Evolutionary conservation across 345 rosid species (phyloP), one percentile per base, ranked within the genome.

Genomic region (Melaleuca quinquenervia): DNA sequence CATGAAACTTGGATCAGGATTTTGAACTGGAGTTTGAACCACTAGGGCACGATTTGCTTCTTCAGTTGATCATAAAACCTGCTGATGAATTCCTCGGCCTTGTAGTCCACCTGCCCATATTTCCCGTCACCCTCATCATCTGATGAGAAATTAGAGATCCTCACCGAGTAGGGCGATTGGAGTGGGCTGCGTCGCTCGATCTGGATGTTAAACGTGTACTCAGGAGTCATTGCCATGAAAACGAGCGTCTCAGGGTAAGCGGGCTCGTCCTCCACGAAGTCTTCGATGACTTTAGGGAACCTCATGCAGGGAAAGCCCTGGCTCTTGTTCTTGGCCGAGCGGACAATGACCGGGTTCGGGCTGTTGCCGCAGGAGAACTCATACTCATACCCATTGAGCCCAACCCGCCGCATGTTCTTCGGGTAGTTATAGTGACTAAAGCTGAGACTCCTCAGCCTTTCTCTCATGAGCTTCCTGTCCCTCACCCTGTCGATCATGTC

Each of bases 311-410:
- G 50, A 50, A 82, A 82, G 82, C 11, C 5, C 12, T 20, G 84
- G 13, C 48, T 70, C 87, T 82, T 86, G 76, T 50, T 86, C 50
- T 14, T 82, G 82, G 58, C 52, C 50, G 20, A 24, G 16, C 36
- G 80, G 87, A 54, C 50, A 29, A 48, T 48, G 50, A 50, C 5
- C 6, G 32, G 80, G 14, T 48, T 56, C 13, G 82, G 84, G 84
- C 82, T 82, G 50, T 82, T 86, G 84, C 55, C 50, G 84, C 87
- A 86, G 50, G 82, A 86, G 82, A 86, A 82, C 48, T 86, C 84
- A 24, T 55, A 86, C 54, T 80, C 78, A 9, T 18, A 18, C 21
- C 84, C 24, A 48, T 11, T 60, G 36, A 64, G 54, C 50, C 80
- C 15, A 5, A 32, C 14, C 76, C 52, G 36, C 53, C 56, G 58